Evolutionary conservation across 1,284 basidiomycete species (phyloP).

Genomic region (Xerocomus minutiporus): DNA sequence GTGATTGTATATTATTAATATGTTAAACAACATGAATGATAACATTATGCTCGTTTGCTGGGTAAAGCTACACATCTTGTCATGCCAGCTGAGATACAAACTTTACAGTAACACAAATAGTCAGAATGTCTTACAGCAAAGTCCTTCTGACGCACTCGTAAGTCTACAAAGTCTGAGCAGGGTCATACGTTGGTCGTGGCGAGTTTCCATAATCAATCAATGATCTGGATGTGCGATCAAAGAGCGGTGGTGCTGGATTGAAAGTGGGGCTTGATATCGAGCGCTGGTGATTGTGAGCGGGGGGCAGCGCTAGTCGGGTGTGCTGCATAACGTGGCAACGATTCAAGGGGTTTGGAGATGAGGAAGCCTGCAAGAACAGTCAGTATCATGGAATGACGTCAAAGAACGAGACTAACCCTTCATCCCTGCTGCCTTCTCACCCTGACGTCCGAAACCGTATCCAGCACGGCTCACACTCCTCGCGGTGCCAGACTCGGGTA

Average conservation of each 20-base stretch:
- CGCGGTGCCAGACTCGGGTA: slow-evolving; percentile 26
- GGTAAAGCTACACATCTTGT: slow-evolving; percentile 26
- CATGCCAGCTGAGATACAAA: slow-evolving; percentile 26
- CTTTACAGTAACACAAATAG: slow-evolving; percentile 7
- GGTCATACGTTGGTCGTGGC: slow-evolving; percentile 18
- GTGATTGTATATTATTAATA: neutral
- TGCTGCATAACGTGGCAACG: slow-evolving; percentile 50
- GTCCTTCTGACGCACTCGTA: slow-evolving; percentile 15
- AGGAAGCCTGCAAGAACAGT: slow-evolving; percentile 37
- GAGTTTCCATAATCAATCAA: slow-evolving; percentile 19
- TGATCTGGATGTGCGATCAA: slow-evolving; percentile 20
- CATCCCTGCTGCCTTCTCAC: slow-evolving; percentile 69
- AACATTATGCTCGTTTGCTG: slow-evolving; percentile 1
- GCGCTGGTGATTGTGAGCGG: slow-evolving; percentile 22
- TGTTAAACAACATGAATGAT: slow-evolving; percentile 1
- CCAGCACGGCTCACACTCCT: slow-evolving; percentile 37
- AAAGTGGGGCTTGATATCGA: slow-evolving; percentile 23
- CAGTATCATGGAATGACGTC: slow-evolving; percentile 4
- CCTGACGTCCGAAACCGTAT: slow-evolving; percentile 65
- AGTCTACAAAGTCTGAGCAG: slow-evolving; percentile 7
- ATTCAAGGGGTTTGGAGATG: slow-evolving; percentile 52
- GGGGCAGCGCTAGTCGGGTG: slow-evolving; percentile 30
- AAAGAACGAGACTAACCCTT: slow-evolving; percentile 40
- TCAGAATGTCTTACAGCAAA: slow-evolving; percentile 11
- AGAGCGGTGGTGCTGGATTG: slow-evolving; percentile 29